Evolutionary conservation across 257 asterid genomes (phyloP).

Genomic region (Mitragyna speciosa): DNA sequence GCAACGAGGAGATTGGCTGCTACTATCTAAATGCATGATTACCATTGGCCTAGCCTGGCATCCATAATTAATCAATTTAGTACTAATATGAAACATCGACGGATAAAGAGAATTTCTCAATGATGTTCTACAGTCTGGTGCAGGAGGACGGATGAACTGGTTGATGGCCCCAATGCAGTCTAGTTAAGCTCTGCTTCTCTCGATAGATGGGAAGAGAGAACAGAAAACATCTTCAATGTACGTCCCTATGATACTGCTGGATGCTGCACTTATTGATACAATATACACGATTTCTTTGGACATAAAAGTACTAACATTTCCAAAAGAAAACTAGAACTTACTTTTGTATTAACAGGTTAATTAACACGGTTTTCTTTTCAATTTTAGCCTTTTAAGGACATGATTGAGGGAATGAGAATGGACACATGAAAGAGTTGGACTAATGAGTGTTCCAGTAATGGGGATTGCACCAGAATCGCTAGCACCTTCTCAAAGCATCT

Average conservation of each 20-base stretch:
- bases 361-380: background rate
- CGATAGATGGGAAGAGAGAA: conserved; percentile 78
- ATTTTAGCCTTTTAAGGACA: conserved; percentile 71
- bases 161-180: conserved; percentile 70
- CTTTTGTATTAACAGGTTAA: no score
- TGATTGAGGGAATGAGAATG: conserved; percentile 94
- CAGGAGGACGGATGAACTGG: no score
- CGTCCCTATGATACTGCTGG: conserved; percentile 77
- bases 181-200: conserved; percentile 52
- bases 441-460: conserved; percentile 88
- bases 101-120: no score
- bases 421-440: conserved; percentile 66
- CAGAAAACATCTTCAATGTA: conserved; percentile 60
- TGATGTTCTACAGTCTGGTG: no score
- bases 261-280: conserved; percentile 78
- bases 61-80: no score
- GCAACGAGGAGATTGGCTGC: no score
- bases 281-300: conserved; percentile 63
- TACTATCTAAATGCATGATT: no score
- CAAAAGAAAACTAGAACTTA: no score
- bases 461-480: conserved; percentile 75
- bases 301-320: conserved; percentile 47
- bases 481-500: conserved; percentile 47
- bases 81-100: no score
- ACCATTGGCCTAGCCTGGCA: no score